These are phyloP conservation scores for Agarophyton chilense DNA, from an alignment of 23 red algal species.

Conservation along the genomic window DNA sequence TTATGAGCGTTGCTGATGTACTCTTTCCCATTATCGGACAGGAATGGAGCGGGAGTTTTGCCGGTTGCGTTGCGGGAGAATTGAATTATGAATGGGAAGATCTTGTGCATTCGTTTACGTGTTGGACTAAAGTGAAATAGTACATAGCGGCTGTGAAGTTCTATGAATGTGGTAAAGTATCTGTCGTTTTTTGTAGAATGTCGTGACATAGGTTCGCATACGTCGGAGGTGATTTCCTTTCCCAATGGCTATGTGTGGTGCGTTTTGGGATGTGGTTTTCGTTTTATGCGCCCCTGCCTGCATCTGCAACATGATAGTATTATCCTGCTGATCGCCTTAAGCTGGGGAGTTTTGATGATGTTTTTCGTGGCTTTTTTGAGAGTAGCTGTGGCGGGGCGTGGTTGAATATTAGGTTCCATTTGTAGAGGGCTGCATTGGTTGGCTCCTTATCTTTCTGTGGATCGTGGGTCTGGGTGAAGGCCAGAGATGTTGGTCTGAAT, in stretches of 20 bases:
- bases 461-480: too few species aligned
- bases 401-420: not conserved
- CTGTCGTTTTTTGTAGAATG: not conserved
- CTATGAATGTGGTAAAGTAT: not conserved
- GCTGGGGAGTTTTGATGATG: not conserved
- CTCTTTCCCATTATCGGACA: conserved; percentile 13
- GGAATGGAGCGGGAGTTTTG: not conserved
- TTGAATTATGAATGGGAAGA: not conserved
- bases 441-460: too few species aligned
- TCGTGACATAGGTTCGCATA: not conserved
- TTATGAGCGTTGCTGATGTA: not conserved
- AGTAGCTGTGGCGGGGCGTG: not conserved
- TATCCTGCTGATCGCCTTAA: not conserved
- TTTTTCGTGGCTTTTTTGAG: not conserved
- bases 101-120: not conserved
- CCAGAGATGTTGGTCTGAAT: too few species aligned
- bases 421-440: not conserved
- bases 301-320: not conserved
- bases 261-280: not conserved
- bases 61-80: not conserved
- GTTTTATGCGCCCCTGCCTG: not conserved
- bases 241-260: not conserved
- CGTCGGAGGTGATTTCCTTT: not conserved
- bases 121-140: not conserved
- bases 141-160: not conserved